phyloP scores from a whole-genome alignment of 1,284 basidiomycete species.

The Ganoderma resinaceum region DNA sequence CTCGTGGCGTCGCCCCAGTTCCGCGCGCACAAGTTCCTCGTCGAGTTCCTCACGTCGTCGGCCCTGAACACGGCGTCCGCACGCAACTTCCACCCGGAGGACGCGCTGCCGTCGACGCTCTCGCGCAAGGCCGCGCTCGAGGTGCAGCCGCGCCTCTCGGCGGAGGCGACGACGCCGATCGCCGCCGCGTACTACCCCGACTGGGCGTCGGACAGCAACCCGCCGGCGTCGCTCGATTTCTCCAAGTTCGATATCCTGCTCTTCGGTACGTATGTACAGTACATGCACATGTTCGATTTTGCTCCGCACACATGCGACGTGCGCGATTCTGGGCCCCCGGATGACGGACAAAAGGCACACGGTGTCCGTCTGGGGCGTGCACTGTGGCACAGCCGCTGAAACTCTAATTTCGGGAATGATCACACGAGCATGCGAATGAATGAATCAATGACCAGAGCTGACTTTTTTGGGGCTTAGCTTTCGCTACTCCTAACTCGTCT shows the following conservation, averaged over 20 bases:
- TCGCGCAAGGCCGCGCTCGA: slow-evolving; percentile 49
- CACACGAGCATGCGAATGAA: slow-evolving; percentile 1
- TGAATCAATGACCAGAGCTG: slow-evolving; percentile 12
- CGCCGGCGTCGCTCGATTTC: slow-evolving; percentile 76
- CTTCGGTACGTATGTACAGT: slow-evolving; percentile 51
- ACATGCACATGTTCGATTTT: neutral
- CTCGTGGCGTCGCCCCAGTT: slow-evolving; percentile 46
- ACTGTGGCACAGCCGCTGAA: neutral
- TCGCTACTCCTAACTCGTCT: slow-evolving; percentile 71
- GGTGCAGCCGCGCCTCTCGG: slow-evolving; percentile 26
- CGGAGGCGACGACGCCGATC: slow-evolving; percentile 34
- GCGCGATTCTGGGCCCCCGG: neutral
- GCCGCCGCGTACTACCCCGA: slow-evolving; percentile 70
- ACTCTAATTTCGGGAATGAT: slow-evolving; percentile 4
- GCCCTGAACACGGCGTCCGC: slow-evolving; percentile 27
- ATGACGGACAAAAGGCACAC: neutral
- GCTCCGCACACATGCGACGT: slow-evolving; percentile 1
- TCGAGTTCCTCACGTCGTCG: slow-evolving; percentile 47
- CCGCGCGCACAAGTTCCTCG: slow-evolving; percentile 40
- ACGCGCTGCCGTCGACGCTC: slow-evolving; percentile 53
- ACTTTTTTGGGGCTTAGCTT: slow-evolving; percentile 53
- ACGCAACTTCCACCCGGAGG: slow-evolving; percentile 46
- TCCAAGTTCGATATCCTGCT: slow-evolving; percentile 76
- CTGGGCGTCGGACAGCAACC: slow-evolving; percentile 63
- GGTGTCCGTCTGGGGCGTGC: neutral